A percentile compares a stretch with the other conserved stretches of the same genome.
Conservation (phyloP, 768 basidiomycete species). For the Mrakia blollopis region DNA sequence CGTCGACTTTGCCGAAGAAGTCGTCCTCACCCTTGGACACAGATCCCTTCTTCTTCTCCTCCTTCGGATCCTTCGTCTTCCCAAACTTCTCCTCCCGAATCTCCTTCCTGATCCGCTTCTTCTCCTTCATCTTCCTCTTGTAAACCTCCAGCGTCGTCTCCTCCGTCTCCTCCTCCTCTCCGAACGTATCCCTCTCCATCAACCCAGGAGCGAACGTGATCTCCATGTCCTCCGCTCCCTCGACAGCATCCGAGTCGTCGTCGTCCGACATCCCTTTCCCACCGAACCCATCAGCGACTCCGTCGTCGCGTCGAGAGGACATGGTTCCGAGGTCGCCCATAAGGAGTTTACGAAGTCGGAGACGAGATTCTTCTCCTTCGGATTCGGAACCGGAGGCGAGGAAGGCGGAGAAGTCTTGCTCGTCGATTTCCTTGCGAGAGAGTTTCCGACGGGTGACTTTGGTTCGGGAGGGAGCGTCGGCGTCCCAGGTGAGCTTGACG, state of each 20-base stretch:
- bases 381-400: constrained; percentile 64
- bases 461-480: constrained; percentile 84
- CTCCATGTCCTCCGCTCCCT: constrained; percentile 56
- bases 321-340: constrained; percentile 48
- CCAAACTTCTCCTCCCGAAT: constrained; percentile 44
- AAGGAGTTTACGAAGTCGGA: constrained; percentile 69
- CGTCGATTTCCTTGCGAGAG: constrained; percentile 80
- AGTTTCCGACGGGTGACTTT: constrained; percentile 72
- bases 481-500: constrained; percentile 97
- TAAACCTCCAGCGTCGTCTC: constrained; percentile 88
- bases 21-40: constrained; percentile 54
- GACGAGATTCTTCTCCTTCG: constrained; percentile 54
- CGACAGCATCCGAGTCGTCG: constrained; percentile 31
- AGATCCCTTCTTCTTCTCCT: constrained; percentile 33
- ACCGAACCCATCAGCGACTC: constrained; percentile 81
- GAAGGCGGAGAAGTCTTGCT: constrained; percentile 79
- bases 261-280: constrained; percentile 45
- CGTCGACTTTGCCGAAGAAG: constrained; percentile 63
- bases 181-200: constrained; percentile 48
- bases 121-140: constrained; percentile 83
- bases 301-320: constrained; percentile 49
- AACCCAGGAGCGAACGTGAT: constrained; percentile 90
- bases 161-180: constrained; percentile 50
- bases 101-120: constrained; percentile 72
- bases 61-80: constrained; percentile 19